phyloP scores from a whole-genome alignment of 805 yeast species.

The Myxozyma geophila region DNA sequence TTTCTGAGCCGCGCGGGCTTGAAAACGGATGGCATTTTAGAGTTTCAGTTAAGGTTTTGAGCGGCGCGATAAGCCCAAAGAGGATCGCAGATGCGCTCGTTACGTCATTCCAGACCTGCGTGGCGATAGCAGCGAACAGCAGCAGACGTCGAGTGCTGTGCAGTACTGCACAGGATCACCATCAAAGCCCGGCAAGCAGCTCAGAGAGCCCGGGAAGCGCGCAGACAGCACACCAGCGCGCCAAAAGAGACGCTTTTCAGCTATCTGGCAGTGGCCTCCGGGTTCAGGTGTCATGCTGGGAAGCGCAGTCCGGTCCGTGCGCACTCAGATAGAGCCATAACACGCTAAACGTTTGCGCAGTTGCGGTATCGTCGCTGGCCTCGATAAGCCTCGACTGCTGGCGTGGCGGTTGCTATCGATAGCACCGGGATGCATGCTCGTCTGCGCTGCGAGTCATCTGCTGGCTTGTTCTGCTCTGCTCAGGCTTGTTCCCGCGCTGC shows the following conservation, averaged over 20 bases:
- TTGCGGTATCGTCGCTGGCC: constrained; percentile 13
- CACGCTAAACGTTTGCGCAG: background rate
- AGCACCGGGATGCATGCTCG: background rate
- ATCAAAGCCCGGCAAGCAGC: too few species aligned
- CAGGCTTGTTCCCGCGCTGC: too few species aligned
- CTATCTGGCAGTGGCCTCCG: background rate
- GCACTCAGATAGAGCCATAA: background rate
- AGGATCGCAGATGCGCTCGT: constrained; percentile 7
- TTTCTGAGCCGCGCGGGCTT: constrained; percentile 1
- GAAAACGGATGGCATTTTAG: constrained; percentile 6
- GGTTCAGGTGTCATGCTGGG: background rate
- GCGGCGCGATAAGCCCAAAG: constrained; percentile 17
- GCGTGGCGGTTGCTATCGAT: constrained; percentile 1
- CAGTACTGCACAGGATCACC: background rate
- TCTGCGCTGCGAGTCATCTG: constrained; percentile 1
- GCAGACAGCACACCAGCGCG: too few species aligned
- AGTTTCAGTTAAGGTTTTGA: background rate
- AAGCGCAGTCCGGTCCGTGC: background rate
- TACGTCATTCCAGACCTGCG: too few species aligned
- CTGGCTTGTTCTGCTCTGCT: background rate
- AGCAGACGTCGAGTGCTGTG: background rate
- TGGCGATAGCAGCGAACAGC: background rate
- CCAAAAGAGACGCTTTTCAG: too few species aligned
- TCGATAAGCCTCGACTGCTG: background rate
- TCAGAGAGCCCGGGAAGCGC: too few species aligned